A percentile compares a stretch with the other conserved stretches of the same genome.
Evolutionary conservation across 345 rosid species (phyloP).

Genomic region (Cochlearia excelsa): DNA sequence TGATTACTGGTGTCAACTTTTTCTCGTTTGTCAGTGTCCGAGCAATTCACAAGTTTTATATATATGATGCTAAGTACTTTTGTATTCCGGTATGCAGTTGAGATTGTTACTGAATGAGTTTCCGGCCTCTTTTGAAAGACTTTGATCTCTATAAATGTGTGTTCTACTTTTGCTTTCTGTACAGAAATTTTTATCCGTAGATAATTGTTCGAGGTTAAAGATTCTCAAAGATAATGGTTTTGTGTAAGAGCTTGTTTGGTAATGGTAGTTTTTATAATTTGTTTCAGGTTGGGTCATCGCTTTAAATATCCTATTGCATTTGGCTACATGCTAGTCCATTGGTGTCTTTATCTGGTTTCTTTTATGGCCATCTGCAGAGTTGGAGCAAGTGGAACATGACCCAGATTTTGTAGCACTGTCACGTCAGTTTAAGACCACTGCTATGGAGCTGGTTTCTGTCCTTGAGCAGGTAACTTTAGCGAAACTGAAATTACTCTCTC

Average conservation of each 20-base stretch:
- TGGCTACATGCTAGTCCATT: slow-evolving; percentile 22
- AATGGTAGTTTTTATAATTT: slow-evolving; percentile 13
- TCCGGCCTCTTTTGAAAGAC: slow-evolving; percentile 12
- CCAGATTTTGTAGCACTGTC: slow-evolving; percentile 74
- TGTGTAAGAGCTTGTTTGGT: background rate
- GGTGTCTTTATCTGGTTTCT: slow-evolving; percentile 26
- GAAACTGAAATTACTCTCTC: slow-evolving; percentile 4
- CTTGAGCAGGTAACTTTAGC: slow-evolving; percentile 78
- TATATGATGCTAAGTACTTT: background rate
- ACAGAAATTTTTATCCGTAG: background rate
- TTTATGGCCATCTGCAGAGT: slow-evolving; percentile 50
- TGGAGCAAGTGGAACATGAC: slow-evolving; percentile 96
- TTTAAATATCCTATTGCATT: slow-evolving; percentile 23
- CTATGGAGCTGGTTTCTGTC: slow-evolving; percentile 92
- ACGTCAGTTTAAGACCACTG: slow-evolving; percentile 93
- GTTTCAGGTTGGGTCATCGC: slow-evolving; percentile 18
- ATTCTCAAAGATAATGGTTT: slow-evolving; percentile 13
- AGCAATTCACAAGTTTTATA: background rate
- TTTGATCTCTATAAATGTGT: background rate
- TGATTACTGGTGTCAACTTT: slow-evolving; percentile 4
- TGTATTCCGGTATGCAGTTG: background rate
- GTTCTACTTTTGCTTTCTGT: background rate
- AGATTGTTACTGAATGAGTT: background rate
- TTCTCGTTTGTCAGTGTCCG: background rate
- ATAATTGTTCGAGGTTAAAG: background rate